Base-by-base conservation (phyloP, 208 protist genomes). In the Acanthamoeba culbertsoni region DNA sequence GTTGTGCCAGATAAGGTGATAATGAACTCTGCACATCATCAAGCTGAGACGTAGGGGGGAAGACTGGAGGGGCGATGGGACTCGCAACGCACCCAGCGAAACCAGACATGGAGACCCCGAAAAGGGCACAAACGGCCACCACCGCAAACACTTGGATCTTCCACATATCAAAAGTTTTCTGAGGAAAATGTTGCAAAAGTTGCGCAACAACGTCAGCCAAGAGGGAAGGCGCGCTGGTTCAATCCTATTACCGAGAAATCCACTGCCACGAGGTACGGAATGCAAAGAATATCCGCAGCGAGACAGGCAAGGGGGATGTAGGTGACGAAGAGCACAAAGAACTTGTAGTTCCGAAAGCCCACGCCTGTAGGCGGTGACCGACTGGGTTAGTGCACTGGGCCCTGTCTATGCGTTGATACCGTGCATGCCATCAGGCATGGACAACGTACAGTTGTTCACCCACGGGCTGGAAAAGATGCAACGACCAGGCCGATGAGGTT, bases 271-370 rank as follows among this genome's bases (percentile, higher is more conserved):
- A 92, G 35, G 26, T 62, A 92, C 0, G 88, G 88, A 16, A 92
- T 79, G 88, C 37, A 92, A 35, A 79, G 35, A 2, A 92, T 8
- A 33, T 79, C 23, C 1, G 57, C 42, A 37, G 62, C 43, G n/a
- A 92, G 35, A n/a, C 55, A 92, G 5, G 63, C 28, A 18, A 92
- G n/a, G 12, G 88, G 88, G 6, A 92, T 5, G 57, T 92, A 92
- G 8, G 88, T 92, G 31, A 92, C 59, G 51, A 92, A 92, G 10
- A 92, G 63, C 14, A 92, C 63, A n/a, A 92, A 92, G 62, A 82
- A 92, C 88, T 92, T 92, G 62, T 92, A 92, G 65, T 92, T 92
- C 18, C 45, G 23, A 40, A 92, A 92, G 16, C 31, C 88, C 23
- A 92, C 88, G 46, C 88, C 71, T 82, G 59, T 31, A n/a, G 53